Percentiles rank a stretch among this genome's conserved stretches.
These are phyloP conservation scores for Quercus wislizeni DNA, from an alignment of 306 rosid species.

Conservation along the genomic window DNA sequence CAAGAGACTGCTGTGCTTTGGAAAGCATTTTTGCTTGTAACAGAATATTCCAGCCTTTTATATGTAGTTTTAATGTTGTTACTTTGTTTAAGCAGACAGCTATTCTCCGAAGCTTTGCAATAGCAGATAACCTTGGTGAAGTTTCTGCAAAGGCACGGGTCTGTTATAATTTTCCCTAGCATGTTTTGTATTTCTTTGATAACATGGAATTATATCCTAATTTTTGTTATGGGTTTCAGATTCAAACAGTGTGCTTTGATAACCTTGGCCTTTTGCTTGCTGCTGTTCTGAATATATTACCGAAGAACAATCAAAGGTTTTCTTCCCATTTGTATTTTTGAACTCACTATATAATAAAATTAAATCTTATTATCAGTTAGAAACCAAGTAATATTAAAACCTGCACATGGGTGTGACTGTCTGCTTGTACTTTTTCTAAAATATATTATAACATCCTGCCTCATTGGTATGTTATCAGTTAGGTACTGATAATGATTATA, in stretches of 20 bases:
- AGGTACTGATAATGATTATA: neutral
- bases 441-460: neutral
- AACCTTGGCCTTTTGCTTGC: slow-evolving; percentile 83
- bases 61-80: slow-evolving; percentile 18
- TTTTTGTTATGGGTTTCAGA: slow-evolving; percentile 43
- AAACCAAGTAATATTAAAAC: neutral
- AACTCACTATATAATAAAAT: no score
- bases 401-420: neutral
- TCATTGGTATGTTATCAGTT: neutral
- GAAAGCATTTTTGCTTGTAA: no score
- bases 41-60: slow-evolving; percentile 1
- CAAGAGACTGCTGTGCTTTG: no score
- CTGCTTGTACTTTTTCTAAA: neutral
- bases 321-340: neutral
- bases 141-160: slow-evolving; percentile 97
- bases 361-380: neutral
- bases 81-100: slow-evolving; percentile 55
- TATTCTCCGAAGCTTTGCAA: slow-evolving; percentile 89
- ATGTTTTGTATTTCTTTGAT: neutral
- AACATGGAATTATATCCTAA: slow-evolving; percentile 5
- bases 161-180: neutral
- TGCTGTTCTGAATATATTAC: slow-evolving; percentile 56
- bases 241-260: slow-evolving; percentile 96
- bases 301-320: slow-evolving; percentile 62
- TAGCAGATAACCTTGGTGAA: slow-evolving; percentile 86